Evolutionary conservation across 2,329 filamentous ascomycete species (phyloP).

Genomic region (Penicillium sp.): DNA sequence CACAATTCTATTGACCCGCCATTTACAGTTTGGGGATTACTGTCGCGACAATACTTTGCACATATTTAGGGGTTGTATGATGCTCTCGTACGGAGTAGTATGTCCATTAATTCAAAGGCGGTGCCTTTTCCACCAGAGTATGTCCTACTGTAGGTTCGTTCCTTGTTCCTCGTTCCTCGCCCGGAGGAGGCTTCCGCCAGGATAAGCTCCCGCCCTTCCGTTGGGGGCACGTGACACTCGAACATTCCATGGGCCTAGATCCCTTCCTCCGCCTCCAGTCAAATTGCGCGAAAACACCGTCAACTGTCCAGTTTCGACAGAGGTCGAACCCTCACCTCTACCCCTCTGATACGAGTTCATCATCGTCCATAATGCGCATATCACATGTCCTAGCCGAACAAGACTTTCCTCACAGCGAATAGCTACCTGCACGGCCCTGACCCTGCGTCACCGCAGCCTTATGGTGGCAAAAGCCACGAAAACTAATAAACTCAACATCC

Average conservation of each 20-base stretch:
- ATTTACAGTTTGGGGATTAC: not conserved
- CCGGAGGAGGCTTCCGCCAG: not conserved
- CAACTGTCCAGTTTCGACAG: not conserved
- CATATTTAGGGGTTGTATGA: not conserved
- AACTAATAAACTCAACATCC: constrained; percentile 5
- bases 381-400: not conserved
- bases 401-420: not conserved
- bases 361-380: not conserved
- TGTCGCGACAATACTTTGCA: not conserved
- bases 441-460: constrained; percentile 6
- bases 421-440: not conserved
- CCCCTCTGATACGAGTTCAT: not conserved
- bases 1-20: not conserved
- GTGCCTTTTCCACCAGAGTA: not conserved
- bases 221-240: constrained; percentile 4
- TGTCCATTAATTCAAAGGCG: too few species aligned
- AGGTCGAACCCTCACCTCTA: not conserved
- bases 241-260: constrained; percentile 2
- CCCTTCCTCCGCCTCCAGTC: not conserved
- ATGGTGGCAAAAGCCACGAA: not conserved
- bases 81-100: not conserved
- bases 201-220: not conserved
- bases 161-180: not conserved
- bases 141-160: not conserved
- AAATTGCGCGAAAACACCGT: not conserved